A percentile compares a stretch with the other conserved stretches of the same genome.
phyloP scores from a whole-genome alignment of 1,284 basidiomycete species.

The Dichomitus squalens region DNA sequence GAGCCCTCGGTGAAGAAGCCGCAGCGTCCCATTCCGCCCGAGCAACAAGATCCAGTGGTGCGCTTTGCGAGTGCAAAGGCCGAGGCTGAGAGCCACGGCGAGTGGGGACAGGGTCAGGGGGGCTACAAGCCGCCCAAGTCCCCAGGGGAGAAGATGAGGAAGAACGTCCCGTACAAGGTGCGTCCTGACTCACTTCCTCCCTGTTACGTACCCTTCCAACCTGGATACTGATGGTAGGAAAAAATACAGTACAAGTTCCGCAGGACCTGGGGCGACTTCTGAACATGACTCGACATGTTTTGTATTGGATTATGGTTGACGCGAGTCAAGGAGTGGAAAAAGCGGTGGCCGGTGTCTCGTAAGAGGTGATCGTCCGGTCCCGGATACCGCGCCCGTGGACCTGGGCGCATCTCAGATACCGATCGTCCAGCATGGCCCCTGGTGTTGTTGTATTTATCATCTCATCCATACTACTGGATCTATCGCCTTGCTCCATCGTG shows the following conservation, averaged over 20 bases:
- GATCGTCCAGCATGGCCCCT: too few relatives aligned
- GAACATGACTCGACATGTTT: not conserved
- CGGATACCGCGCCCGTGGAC: not conserved
- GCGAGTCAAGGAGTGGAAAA: too few relatives aligned
- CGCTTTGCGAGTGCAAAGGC: conserved; percentile 60
- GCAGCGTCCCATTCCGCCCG: conserved; percentile 57
- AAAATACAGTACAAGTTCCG: conserved; percentile 86
- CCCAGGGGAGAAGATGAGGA: conserved; percentile 72
- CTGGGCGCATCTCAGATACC: not conserved
- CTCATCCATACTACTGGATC: not conserved
- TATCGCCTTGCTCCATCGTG: not conserved
- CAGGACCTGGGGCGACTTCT: conserved; percentile 85
- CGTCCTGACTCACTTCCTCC: not conserved
- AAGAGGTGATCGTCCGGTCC: not conserved
- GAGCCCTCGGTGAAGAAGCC: conserved; percentile 48
- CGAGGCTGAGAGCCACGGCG: conserved; percentile 56
- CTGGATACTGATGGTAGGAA: conserved; percentile 50
- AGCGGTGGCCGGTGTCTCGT: too few relatives aligned
- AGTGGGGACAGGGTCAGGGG: conserved; percentile 73
- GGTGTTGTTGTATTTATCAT: not conserved
- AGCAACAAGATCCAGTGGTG: conserved; percentile 64
- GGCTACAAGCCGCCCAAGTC: conserved; percentile 77
- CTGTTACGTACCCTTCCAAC: conserved; percentile 15
- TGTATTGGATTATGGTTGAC: too few relatives aligned
- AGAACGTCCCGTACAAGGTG: not conserved